Base-by-base conservation (phyloP, 345 rosid species). In the Bruguiera parviflora region DNA sequence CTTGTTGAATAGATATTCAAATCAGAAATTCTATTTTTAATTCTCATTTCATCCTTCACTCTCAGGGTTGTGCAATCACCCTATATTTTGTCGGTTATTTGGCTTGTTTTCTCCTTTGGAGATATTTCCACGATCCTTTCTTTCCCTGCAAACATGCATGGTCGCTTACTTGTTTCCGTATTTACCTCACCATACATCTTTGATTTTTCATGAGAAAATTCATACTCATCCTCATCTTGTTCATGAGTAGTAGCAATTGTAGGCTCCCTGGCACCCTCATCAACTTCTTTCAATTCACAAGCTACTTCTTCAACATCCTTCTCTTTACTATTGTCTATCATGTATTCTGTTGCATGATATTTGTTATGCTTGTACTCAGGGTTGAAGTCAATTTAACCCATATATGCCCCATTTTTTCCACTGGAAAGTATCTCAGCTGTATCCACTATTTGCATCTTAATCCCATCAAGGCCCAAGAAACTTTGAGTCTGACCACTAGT, bases 271-370 rank as follows among this genome's bases (percentile, higher is more conserved):
- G 32, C 33, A 32, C 71, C 63, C 13, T 56, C 29, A 18, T 57
- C 35, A 52, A 25, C 27, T 25, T 25, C 27, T 60, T 64, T 32
- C 25, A 64, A n/a, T 58, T 69, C 73, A 57, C 15, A 55, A 66
- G 57, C 52, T 69, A 70, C 67, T 63, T 84, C 87, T 52, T 81
- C 87, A 74, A 70, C 52, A 66, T 55, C 71, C 63, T 79, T 78
- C 71, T 73, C 86, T 27, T 52, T 70, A 71, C 74, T 75, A 64
- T 67, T 61, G 66, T 69, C 57, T 35, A 31, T 66, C 53, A 66
- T 66, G 65, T 77, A 51, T 68, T 73, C 85, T 73, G 79, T 61
- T 33, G 61, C 39, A 57, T 53, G 60, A 35, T 71, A 79, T 29
- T 83, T 81, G 66, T 71, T 67, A 35, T 70, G 78, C 68, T 73